Evolutionary conservation across 2,329 filamentous ascomycete species (phyloP).

Genomic region (Stagonosporopsis vannaccii): DNA sequence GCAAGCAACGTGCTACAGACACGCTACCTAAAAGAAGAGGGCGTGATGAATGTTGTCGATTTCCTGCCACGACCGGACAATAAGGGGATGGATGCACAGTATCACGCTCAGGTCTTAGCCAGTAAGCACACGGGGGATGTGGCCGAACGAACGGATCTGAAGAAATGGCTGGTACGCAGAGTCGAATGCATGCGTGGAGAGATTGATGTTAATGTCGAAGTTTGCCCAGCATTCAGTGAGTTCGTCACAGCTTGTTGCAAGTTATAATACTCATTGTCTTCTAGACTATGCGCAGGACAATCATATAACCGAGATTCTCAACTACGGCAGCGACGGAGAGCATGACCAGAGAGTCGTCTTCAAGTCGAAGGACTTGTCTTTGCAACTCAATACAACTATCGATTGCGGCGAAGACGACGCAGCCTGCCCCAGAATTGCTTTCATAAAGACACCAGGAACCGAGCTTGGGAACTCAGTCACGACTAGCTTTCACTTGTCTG

Average conservation of each 20-base stretch:
- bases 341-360: conserved; percentile 61
- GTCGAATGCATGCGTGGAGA: conserved; percentile 75
- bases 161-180: conserved; percentile 74
- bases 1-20: conserved; percentile 79
- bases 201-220: conserved; percentile 70
- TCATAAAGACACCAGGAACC: conserved; percentile 62
- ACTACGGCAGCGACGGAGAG: conserved; percentile 32
- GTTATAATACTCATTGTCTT: neutral
- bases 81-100: conserved; percentile 59
- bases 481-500: conserved; percentile 65
- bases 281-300: conserved; percentile 68
- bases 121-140: conserved; percentile 39
- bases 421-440: conserved; percentile 61
- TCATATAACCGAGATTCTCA: conserved; percentile 66
- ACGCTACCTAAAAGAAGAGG: conserved; percentile 77
- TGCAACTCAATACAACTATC: conserved; percentile 73
- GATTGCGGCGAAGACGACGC: conserved; percentile 64
- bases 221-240: conserved; percentile 64
- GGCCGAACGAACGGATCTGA: conserved; percentile 54
- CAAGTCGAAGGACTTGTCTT: conserved; percentile 63
- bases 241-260: neutral
- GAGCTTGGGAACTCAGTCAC: conserved; percentile 70
- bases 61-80: conserved; percentile 75
- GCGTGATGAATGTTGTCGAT: conserved; percentile 75
- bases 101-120: conserved; percentile 32